Conservation (phyloP, 148 eudicot genomes). For the Spergularia bocconei region DNA sequence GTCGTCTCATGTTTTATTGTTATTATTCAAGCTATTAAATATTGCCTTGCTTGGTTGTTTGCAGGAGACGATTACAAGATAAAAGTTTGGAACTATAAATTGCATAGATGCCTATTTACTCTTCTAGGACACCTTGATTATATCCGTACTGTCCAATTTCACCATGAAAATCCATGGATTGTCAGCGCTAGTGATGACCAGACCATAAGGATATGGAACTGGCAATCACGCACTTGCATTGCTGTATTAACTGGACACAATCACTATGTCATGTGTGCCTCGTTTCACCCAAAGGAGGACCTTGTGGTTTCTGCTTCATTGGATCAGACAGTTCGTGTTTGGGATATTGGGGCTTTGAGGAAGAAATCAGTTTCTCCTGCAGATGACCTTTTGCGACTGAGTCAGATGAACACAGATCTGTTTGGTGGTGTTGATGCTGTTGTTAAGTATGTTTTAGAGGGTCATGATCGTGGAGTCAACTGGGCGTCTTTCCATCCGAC, state of each 20-base stretch:
- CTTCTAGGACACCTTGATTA: constrained; percentile 65
- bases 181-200: constrained; percentile 61
- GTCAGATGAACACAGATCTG: constrained; percentile 86
- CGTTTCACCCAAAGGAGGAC: constrained; percentile 93
- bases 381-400: constrained; percentile 79
- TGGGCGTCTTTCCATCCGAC: constrained; percentile 98
- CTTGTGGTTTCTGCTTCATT: constrained; percentile 93
- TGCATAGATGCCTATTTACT: constrained; percentile 73
- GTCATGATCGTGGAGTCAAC: constrained; percentile 97
- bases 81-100: constrained; percentile 75
- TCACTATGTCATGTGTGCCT: constrained; percentile 85
- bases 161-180: constrained; percentile 54
- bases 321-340: constrained; percentile 89
- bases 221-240: constrained; percentile 94
- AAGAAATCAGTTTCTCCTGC: constrained; percentile 88
- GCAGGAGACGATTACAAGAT: constrained; percentile 30
- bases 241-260: constrained; percentile 81
- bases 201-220: constrained; percentile 84
- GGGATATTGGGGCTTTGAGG: constrained; percentile 85
- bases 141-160: constrained; percentile 53
- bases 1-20: background rate
- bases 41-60: background rate
- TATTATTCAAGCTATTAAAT: background rate
- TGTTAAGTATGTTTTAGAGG: constrained; percentile 83
- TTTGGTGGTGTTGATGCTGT: constrained; percentile 85